These are phyloP conservation scores for Aristolochia contorta DNA, from an alignment of 164 flowering plant genomes.

Conservation along the genomic window DNA sequence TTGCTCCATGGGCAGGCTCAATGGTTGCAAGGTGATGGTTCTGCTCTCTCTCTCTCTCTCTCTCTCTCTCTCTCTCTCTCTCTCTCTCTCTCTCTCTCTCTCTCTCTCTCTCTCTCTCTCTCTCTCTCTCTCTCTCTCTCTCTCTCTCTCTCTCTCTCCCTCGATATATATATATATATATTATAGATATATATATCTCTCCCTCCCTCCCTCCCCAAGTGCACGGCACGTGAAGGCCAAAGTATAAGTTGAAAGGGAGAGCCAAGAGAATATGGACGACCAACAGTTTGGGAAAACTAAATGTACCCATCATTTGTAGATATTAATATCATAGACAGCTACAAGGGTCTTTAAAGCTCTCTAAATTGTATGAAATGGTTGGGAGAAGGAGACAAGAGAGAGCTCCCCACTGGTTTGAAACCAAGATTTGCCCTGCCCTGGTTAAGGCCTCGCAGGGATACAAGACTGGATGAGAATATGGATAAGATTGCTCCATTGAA, in stretches of 20 bases:
- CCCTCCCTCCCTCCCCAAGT: background rate
- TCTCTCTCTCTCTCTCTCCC: background rate
- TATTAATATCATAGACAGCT: background rate
- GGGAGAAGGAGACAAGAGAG: too few relatives aligned
- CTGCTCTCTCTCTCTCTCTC: background rate
- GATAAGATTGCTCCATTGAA: background rate
- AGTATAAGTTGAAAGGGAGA: background rate
- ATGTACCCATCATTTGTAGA: background rate
- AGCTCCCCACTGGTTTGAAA: too few relatives aligned
- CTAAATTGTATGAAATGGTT: too few relatives aligned
- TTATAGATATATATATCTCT: too few relatives aligned
- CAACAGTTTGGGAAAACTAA: background rate
- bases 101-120: background rate
- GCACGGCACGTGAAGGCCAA: too few relatives aligned
- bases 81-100: constrained; percentile 1
- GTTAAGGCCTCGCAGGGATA: background rate
- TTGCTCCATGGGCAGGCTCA: background rate
- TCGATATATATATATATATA: too few relatives aligned
- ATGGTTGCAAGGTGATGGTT: background rate
- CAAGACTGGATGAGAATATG: background rate
- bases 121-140: background rate
- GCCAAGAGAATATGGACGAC: background rate
- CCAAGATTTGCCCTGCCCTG: background rate
- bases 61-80: background rate
- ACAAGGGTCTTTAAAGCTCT: too few relatives aligned